phyloP scores from a whole-genome alignment of 1,284 basidiomycete species.

The Farysia itapuensis region DNA sequence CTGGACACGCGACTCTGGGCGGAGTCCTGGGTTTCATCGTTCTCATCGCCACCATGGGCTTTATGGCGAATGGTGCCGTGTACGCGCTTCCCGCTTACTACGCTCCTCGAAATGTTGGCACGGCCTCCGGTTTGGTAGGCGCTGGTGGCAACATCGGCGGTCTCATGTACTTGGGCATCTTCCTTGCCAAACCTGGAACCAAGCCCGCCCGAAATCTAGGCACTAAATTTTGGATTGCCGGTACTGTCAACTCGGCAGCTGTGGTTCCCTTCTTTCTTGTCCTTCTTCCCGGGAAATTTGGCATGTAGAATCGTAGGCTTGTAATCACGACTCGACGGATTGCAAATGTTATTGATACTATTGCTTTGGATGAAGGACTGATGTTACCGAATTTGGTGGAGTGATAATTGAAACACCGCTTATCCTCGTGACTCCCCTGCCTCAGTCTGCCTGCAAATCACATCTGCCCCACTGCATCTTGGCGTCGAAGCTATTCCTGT shows the following conservation, averaged over 20 bases:
- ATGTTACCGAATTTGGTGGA: no score
- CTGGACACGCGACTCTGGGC: slow-evolving; percentile 24
- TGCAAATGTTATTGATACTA: no score
- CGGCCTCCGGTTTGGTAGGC: slow-evolving; percentile 48
- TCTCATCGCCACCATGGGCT: slow-evolving; percentile 43
- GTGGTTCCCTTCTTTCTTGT: slow-evolving; percentile 41
- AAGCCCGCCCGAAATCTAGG: slow-evolving; percentile 30
- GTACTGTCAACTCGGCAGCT: slow-evolving; percentile 44
- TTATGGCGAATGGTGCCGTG: slow-evolving; percentile 48
- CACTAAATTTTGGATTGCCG: slow-evolving; percentile 52
- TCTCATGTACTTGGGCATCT: slow-evolving; percentile 42
- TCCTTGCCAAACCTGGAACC: slow-evolving; percentile 37
- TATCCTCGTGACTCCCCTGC: no score
- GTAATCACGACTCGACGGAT: no score
- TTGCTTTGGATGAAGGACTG: no score
- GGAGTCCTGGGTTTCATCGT: slow-evolving; percentile 52
- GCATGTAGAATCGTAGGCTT: no score
- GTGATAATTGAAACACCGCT: no score
- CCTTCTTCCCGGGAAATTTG: slow-evolving; percentile 17
- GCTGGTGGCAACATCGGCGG: slow-evolving; percentile 48
- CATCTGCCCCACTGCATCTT: no score
- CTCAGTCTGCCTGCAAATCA: no score
- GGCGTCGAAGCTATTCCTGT: no score
- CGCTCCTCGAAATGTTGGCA: slow-evolving; percentile 42
- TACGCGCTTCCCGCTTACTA: slow-evolving; percentile 48